These are phyloP conservation scores for Nitzschia palea DNA, from an alignment of 108 stramenopile genomes.

Conservation along the genomic window DNA sequence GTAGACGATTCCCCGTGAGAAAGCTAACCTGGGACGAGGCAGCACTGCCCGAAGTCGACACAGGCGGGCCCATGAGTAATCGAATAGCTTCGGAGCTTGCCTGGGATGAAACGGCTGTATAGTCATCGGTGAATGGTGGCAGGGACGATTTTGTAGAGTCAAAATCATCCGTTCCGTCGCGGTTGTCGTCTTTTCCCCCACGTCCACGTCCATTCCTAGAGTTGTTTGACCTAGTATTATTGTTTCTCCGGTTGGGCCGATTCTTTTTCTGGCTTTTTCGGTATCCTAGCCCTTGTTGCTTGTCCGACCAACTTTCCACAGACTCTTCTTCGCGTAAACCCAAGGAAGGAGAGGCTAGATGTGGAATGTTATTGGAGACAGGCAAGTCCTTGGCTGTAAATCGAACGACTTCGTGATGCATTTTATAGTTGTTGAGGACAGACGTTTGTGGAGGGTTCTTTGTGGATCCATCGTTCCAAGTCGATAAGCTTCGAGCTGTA, in stretches of 20 bases:
- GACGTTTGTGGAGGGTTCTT: no score
- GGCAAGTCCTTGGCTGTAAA: no score
- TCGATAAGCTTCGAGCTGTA: neutral
- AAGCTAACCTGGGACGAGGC: slow-evolving; percentile 19
- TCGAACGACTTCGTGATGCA: no score
- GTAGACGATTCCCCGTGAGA: slow-evolving; percentile 21
- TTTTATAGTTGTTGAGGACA: no score
- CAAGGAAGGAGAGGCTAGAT: no score
- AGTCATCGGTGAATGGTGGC: neutral
- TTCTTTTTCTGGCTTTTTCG: no score
- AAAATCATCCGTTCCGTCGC: neutral
- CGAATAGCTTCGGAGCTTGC: slow-evolving; percentile 34
- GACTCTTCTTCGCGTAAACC: no score
- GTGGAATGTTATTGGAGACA: no score
- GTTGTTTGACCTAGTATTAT: neutral
- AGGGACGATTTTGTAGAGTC: neutral
- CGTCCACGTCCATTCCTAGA: neutral
- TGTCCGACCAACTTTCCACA: no score
- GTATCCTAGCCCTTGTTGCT: no score
- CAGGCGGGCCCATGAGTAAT: slow-evolving; percentile 26
- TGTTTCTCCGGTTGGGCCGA: no score
- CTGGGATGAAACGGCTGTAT: slow-evolving; percentile 13
- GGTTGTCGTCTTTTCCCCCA: neutral
- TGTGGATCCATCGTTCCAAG: neutral
- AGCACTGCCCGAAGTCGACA: slow-evolving; percentile 1